Evolutionary conservation across 2,329 filamentous ascomycete genomes (phyloP).

Genomic region (Arthroderma uncinatum): DNA sequence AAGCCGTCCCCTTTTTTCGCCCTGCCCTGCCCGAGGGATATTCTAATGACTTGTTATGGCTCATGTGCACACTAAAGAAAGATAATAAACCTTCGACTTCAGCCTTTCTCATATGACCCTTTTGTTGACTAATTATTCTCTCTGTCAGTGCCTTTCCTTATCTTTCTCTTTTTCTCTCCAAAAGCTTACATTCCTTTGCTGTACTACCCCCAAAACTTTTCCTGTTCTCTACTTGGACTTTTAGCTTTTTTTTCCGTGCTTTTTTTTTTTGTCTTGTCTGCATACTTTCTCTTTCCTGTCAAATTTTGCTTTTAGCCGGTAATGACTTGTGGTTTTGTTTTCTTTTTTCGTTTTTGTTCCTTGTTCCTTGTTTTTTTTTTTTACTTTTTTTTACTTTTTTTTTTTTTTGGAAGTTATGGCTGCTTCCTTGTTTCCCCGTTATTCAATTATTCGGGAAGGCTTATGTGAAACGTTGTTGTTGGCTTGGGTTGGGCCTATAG

Average conservation of each 20-base stretch:
- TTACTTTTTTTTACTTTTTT: background rate
- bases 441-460: slow-evolving; percentile 3
- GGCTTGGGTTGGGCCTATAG: slow-evolving; percentile 4
- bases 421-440: background rate
- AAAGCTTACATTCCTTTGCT: slow-evolving; percentile 1
- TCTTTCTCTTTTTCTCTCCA: background rate
- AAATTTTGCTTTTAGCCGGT: background rate
- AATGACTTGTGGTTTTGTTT: slow-evolving; percentile 1
- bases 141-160: slow-evolving; percentile 4
- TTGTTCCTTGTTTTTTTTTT: background rate
- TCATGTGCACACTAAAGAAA: slow-evolving; percentile 4
- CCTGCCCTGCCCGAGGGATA: background rate
- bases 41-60: slow-evolving; percentile 4
- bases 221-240: background rate
- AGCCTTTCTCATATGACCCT: background rate
- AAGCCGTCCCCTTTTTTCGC: background rate
- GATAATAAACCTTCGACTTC: background rate
- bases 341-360: background rate
- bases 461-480: slow-evolving; percentile 4
- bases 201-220: background rate
- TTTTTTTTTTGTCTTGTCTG: background rate
- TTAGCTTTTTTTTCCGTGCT: background rate
- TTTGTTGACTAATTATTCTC: background rate
- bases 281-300: background rate
- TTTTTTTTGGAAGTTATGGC: background rate